These are phyloP conservation scores for Hypoxylon rubiginosum DNA, from an alignment of 2,329 filamentous ascomycete genomes.

Conservation along the genomic window DNA sequence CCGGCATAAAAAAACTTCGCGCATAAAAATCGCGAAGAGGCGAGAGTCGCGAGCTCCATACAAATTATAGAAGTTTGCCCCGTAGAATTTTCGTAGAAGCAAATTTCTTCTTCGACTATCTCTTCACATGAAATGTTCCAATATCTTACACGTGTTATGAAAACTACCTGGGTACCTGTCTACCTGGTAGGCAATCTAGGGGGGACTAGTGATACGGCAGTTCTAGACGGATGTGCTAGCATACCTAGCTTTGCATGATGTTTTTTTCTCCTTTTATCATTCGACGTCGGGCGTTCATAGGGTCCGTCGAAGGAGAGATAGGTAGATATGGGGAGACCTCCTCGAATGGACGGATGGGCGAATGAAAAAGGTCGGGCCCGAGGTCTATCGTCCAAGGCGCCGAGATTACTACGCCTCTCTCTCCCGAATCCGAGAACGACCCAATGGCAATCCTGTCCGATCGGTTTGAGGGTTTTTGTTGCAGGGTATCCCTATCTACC, in stretches of 20 bases:
- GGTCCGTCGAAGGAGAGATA: not conserved
- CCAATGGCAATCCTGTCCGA: conserved; percentile 3
- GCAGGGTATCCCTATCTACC: not conserved
- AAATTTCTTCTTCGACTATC: no score
- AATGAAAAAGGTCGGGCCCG: conserved; percentile 24
- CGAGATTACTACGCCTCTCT: conserved; percentile 29
- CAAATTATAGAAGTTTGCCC: not conserved
- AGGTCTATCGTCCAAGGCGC: conserved; percentile 11
- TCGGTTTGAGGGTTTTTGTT: conserved; percentile 1
- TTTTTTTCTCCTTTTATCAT: not conserved
- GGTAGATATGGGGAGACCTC: not conserved
- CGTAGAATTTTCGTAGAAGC: not conserved
- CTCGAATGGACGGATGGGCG: not conserved
- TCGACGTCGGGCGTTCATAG: not conserved
- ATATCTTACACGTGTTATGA: not conserved
- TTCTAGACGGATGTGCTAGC: not conserved
- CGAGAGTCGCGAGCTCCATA: conserved; percentile 11
- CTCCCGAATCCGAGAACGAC: not conserved
- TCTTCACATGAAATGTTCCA: not conserved
- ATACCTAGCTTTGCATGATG: not conserved
- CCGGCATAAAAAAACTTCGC: not conserved
- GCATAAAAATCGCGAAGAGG: not conserved
- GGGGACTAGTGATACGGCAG: not conserved
- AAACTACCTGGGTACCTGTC: not conserved
- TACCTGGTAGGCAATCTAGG: not conserved